These are phyloP conservation scores for Apodospora peruviana DNA, from an alignment of 495 filamentous ascomycete species.

Conservation along the genomic window DNA sequence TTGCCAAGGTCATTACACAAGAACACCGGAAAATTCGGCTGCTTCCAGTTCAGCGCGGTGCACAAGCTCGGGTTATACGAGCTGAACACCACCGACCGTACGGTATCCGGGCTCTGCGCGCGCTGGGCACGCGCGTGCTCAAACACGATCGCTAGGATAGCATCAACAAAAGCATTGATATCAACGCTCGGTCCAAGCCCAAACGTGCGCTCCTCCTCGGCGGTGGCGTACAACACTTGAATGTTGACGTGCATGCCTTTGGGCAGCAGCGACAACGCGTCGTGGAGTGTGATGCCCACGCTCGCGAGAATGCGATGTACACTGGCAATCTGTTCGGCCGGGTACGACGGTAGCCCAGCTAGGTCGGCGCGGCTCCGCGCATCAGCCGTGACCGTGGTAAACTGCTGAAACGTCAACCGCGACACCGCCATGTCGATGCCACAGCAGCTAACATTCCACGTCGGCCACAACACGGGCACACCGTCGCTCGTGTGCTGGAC, in stretches of 20 bases:
- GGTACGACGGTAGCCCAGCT: constrained; percentile 34
- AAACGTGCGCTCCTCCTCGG: constrained; percentile 60
- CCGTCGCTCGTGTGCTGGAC: constrained; percentile 86
- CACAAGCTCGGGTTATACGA: constrained; percentile 86
- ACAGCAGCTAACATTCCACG: constrained; percentile 70
- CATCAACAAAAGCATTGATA: constrained; percentile 80
- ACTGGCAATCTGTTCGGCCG: constrained; percentile 53
- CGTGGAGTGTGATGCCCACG: constrained; percentile 67
- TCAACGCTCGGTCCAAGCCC: constrained; percentile 69
- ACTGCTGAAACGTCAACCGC: constrained; percentile 68
- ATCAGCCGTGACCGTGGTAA: constrained; percentile 57
- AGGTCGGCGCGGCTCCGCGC: constrained; percentile 41
- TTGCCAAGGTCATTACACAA: constrained; percentile 86
- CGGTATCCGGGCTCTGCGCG: constrained; percentile 57
- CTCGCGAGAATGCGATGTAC: constrained; percentile 64
- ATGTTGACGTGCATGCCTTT: constrained; percentile 77
- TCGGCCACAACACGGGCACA: constrained; percentile 78
- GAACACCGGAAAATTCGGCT: constrained; percentile 95
- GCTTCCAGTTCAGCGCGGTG: constrained; percentile 95
- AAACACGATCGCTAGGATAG: constrained; percentile 78
- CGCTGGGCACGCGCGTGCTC: constrained; percentile 78
- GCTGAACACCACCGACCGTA: constrained; percentile 85
- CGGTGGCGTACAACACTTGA: constrained; percentile 76
- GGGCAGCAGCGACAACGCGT: constrained; percentile 69
- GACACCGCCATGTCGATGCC: constrained; percentile 78